These are phyloP conservation scores for Venturia nashicola DNA, from an alignment of 2,329 filamentous ascomycete species.

Conservation along the genomic window DNA sequence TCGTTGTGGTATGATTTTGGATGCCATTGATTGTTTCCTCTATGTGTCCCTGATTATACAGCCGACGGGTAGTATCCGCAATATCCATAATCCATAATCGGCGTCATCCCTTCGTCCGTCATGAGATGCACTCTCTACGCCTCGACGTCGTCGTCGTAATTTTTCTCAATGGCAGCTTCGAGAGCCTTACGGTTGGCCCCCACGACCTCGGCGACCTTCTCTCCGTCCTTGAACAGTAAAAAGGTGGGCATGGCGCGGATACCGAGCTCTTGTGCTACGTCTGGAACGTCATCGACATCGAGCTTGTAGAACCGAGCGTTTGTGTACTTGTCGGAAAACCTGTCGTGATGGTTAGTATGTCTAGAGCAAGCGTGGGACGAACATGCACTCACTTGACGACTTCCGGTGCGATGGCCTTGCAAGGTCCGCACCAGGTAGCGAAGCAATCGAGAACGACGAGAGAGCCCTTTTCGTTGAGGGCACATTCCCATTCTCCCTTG, in stretches of 20 bases:
- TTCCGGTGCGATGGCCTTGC: conserved; percentile 76
- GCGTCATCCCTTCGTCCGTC: conserved; percentile 85
- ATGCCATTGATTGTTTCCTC: not conserved
- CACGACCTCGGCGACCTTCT: conserved; percentile 61
- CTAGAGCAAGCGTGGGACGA: not conserved
- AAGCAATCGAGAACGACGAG: conserved; percentile 76
- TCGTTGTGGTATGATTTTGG: not conserved
- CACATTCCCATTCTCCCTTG: conserved; percentile 45
- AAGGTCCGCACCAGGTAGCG: conserved; percentile 88
- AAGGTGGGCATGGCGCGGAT: conserved; percentile 93
- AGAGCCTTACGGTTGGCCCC: conserved; percentile 70
- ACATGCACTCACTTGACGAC: conserved; percentile 46
- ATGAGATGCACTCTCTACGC: conserved; percentile 62
- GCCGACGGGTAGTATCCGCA: not conserved
- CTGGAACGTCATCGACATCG: conserved; percentile 72
- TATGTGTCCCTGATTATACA: not conserved
- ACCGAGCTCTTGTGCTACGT: conserved; percentile 63
- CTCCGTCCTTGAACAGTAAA: conserved; percentile 66
- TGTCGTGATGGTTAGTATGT: conserved; percentile 19
- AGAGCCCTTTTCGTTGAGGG: conserved; percentile 39
- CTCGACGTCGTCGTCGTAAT: conserved; percentile 39
- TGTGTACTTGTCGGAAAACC: conserved; percentile 47
- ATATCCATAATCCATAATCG: conserved; percentile 75
- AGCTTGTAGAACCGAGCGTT: conserved; percentile 71
- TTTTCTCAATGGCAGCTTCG: conserved; percentile 43